phyloP scores from a whole-genome alignment of 108 stramenopile genomes.

The Nitzschia sp. region DNA sequence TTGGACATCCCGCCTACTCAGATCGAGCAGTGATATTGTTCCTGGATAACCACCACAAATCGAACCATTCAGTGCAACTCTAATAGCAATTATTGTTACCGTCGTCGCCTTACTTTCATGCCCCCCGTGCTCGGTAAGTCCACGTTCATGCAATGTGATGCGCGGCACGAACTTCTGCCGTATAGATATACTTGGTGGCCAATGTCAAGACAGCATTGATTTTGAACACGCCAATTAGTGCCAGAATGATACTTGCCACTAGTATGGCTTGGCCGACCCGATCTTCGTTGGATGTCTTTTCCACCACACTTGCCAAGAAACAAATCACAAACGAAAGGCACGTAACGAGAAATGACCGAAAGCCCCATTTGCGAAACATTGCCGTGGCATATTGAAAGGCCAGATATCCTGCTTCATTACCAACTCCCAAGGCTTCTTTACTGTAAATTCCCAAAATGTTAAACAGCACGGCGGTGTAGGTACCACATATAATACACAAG shows the following conservation, averaged over 20 bases:
- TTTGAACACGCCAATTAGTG: background rate
- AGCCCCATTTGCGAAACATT: slow-evolving; percentile 28
- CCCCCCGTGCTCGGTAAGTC: too few species aligned
- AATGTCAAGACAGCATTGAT: slow-evolving; percentile 11
- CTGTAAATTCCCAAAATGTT: slow-evolving; percentile 26
- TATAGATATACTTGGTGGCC: slow-evolving; percentile 20
- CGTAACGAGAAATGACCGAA: slow-evolving; percentile 22
- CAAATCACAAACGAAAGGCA: slow-evolving; percentile 16
- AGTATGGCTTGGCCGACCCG: slow-evolving; percentile 1
- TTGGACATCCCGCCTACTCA: too few species aligned
- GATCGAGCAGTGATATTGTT: too few species aligned
- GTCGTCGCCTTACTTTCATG: too few species aligned
- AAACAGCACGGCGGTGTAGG: slow-evolving; percentile 33
- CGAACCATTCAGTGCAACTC: too few species aligned
- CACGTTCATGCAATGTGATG: slow-evolving; percentile 2
- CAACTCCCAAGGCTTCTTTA: slow-evolving; percentile 24
- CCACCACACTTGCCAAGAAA: slow-evolving; percentile 16
- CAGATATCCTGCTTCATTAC: slow-evolving; percentile 29
- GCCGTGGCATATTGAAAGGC: slow-evolving; percentile 21
- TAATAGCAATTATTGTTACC: too few species aligned
- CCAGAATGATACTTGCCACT: slow-evolving; percentile 11
- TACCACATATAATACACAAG: slow-evolving; percentile 26
- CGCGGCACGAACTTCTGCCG: background rate
- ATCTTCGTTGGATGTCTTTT: slow-evolving; percentile 19
- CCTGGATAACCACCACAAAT: too few species aligned